phyloP scores from a whole-genome alignment of 2,329 filamentous ascomycete species.

The Thelonectria discophora region DNA sequence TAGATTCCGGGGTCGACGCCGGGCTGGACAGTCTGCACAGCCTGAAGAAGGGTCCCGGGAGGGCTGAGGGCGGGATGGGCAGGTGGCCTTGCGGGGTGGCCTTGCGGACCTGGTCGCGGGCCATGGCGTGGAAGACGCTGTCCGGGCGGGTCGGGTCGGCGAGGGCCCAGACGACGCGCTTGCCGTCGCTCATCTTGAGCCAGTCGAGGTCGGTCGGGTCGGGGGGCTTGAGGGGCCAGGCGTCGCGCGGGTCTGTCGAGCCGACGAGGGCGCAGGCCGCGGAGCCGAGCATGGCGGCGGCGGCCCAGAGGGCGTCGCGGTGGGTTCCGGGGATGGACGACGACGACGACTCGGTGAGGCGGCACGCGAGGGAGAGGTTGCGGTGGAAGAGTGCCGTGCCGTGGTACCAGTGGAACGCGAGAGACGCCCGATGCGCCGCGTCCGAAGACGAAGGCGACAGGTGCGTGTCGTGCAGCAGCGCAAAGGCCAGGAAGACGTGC shows the following conservation, averaged over 20 bases:
- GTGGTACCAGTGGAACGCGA: conserved; percentile 58
- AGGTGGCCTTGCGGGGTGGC: conserved; percentile 19
- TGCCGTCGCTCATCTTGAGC: conserved; percentile 65
- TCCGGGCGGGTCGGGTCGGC: conserved; percentile 58
- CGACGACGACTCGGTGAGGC: no score
- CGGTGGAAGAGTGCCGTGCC: conserved; percentile 56
- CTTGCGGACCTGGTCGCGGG: conserved; percentile 13
- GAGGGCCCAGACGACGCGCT: conserved; percentile 62
- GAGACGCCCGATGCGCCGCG: conserved; percentile 41
- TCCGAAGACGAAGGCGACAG: conserved; percentile 37
- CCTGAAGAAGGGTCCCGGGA: conserved; percentile 46
- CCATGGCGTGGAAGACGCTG: conserved; percentile 54
- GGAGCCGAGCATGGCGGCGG: conserved; percentile 56
- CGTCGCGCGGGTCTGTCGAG: conserved; percentile 51
- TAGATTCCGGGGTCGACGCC: conserved; percentile 31
- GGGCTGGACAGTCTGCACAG: conserved; percentile 39
- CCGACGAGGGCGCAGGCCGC: conserved; percentile 57
- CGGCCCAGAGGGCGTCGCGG: conserved; percentile 59
- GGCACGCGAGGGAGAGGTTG: conserved; percentile 47
- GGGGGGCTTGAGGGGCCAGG: conserved; percentile 64
- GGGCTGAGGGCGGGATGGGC: conserved; percentile 26
- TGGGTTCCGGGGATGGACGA: conserved; percentile 46
- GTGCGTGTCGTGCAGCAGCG: conserved; percentile 62
- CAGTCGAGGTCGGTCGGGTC: conserved; percentile 61
- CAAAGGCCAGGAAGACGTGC: conserved; percentile 62